Conservation (phyloP, 306 rosid genomes). For the Cucurbita moschata region DNA sequence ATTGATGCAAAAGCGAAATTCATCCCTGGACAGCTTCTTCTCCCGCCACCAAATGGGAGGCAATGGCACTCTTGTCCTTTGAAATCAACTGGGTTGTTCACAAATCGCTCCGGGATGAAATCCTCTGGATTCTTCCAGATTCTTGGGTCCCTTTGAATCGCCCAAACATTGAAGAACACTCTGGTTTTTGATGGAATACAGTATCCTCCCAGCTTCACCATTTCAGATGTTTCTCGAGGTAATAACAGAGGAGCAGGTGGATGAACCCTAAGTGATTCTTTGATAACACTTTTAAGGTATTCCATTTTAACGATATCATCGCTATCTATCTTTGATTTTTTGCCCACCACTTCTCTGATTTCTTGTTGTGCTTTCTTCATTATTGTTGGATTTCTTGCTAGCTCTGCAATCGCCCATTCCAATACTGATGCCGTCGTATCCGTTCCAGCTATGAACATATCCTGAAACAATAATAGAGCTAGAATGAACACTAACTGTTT, state of each 20-base stretch:
- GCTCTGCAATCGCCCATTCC: constrained; percentile 40
- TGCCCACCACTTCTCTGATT: constrained; percentile 3
- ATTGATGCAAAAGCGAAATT: background rate
- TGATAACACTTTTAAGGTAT: constrained; percentile 29
- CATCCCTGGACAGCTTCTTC: constrained; percentile 24
- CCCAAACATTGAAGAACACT: constrained; percentile 19
- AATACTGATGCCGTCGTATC: constrained; percentile 25
- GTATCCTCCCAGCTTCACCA: constrained; percentile 7
- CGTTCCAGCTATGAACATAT: constrained; percentile 33
- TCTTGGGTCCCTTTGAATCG: constrained; percentile 21
- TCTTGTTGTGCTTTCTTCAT: constrained; percentile 30
- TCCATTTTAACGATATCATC: constrained; percentile 20
- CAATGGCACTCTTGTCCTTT: constrained; percentile 17
- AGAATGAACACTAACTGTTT: background rate
- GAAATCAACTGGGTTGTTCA: constrained; percentile 7
- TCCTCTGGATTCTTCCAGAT: constrained; percentile 20
- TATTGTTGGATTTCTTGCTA: constrained; percentile 22
- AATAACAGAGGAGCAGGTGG: constrained; percentile 29
- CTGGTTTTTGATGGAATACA: constrained; percentile 7
- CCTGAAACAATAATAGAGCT: constrained; percentile 9
- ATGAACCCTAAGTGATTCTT: constrained; percentile 24
- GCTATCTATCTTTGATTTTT: constrained; percentile 11
- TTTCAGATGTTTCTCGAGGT: constrained; percentile 20
- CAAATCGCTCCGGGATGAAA: constrained; percentile 26
- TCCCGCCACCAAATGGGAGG: constrained; percentile 34